These are phyloP conservation scores for Capsicum baccatum DNA, from an alignment of 257 asterid genomes.

Conservation along the genomic window DNA sequence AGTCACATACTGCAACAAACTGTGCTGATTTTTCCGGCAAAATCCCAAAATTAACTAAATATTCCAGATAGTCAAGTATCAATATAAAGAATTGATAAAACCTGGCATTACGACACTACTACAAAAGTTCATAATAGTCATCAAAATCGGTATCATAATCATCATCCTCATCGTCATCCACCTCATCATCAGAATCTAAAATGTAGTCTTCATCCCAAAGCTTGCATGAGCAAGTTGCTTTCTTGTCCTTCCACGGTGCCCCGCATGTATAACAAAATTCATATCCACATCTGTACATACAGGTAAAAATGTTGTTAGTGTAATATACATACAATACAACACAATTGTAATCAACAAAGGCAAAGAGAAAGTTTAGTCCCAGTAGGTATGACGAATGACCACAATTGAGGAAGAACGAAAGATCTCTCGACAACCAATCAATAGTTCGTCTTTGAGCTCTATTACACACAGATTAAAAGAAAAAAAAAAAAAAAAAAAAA, in stretches of 20 bases:
- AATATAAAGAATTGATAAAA: background rate
- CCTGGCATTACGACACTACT: background rate
- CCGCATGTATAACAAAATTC: slow-evolving; percentile 55
- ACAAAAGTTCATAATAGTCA: background rate
- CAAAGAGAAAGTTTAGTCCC: background rate
- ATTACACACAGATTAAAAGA: background rate
- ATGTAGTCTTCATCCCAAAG: slow-evolving; percentile 48
- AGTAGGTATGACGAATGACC: background rate
- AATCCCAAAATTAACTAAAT: slow-evolving; percentile 4
- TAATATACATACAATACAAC: background rate
- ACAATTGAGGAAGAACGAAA: background rate
- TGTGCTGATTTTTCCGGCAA: background rate
- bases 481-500: background rate
- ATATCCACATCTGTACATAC: slow-evolving; percentile 61
- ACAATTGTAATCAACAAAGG: background rate
- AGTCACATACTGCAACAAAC: background rate
- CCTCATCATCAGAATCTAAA: slow-evolving; percentile 28
- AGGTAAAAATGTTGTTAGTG: slow-evolving; percentile 1
- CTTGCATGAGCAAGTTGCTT: slow-evolving; percentile 39
- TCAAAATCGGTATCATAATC: background rate
- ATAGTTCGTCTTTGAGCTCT: background rate
- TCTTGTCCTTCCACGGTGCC: slow-evolving; percentile 45
- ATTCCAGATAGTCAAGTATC: slow-evolving; percentile 3
- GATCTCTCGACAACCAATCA: background rate
- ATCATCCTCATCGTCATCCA: background rate